phyloP scores from a whole-genome alignment of 1,284 basidiomycete genomes.

The Ustilago bromivora region DNA sequence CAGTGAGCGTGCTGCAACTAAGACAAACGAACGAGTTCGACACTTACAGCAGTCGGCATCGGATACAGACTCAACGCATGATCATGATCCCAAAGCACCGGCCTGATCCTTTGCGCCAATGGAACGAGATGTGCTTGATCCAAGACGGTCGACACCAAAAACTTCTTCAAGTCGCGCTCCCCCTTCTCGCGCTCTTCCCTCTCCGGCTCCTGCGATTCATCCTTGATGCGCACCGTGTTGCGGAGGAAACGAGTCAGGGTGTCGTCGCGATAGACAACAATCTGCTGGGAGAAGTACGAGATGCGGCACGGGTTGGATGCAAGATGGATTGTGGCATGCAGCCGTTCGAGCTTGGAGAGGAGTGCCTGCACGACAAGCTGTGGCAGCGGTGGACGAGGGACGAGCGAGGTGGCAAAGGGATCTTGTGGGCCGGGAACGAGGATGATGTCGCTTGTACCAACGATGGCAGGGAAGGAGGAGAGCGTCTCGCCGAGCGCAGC shows the following conservation, averaged over 20 bases:
- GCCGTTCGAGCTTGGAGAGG: slow-evolving; percentile 29
- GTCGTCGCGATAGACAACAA: slow-evolving; percentile 93
- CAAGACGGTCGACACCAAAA: slow-evolving; percentile 67
- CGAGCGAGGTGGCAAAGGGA: slow-evolving; percentile 76
- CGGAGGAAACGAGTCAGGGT: slow-evolving; percentile 92
- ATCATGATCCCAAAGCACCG: slow-evolving; percentile 90
- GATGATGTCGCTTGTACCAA: slow-evolving; percentile 85
- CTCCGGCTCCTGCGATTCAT: slow-evolving; percentile 50
- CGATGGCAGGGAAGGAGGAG: slow-evolving; percentile 80
- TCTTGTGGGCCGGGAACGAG: slow-evolving; percentile 94
- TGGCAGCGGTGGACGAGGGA: slow-evolving; percentile 76
- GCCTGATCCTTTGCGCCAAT: slow-evolving; percentile 80
- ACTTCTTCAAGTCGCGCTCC: slow-evolving; percentile 45
- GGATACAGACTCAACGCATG: slow-evolving; percentile 93
- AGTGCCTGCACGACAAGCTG: slow-evolving; percentile 76
- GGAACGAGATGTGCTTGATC: slow-evolving; percentile 79
- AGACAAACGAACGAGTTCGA: no score
- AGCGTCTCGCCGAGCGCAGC: slow-evolving; percentile 83
- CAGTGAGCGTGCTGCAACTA: no score
- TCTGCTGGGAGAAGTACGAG: slow-evolving; percentile 94
- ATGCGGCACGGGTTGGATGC: slow-evolving; percentile 93
- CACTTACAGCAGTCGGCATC: slow-evolving; percentile 85
- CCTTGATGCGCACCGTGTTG: slow-evolving; percentile 73
- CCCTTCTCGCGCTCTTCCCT: slow-evolving; percentile 58
- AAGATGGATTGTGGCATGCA: slow-evolving; percentile 72